A percentile compares a stretch with the other conserved stretches of the same genome.
phyloP scores from a whole-genome alignment of 257 asterid genomes.

The Solanum tarijense region DNA sequence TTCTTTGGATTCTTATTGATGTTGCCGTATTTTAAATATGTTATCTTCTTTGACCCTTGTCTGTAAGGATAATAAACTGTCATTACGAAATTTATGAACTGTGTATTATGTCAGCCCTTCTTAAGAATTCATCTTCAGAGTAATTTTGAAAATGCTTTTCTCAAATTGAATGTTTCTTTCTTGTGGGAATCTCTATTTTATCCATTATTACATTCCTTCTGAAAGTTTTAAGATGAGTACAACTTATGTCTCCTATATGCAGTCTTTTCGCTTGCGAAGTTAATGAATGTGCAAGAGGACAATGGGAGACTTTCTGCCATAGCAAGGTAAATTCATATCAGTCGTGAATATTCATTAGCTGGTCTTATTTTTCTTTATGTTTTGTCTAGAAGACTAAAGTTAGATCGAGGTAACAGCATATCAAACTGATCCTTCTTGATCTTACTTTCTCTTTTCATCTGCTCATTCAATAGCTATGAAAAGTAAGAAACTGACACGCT shows the following conservation, averaged over 20 bases:
- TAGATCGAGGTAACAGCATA: not conserved
- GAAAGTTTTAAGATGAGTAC: not conserved
- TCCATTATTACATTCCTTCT: not conserved
- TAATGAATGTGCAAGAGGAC: constrained; percentile 96
- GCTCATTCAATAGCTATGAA: not conserved
- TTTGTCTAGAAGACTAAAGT: not conserved
- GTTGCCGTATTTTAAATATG: not conserved
- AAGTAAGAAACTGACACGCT: not conserved
- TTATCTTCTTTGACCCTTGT: not conserved
- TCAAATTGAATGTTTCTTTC: not conserved
- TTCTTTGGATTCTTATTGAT: not conserved
- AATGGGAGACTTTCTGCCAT: constrained; percentile 79
- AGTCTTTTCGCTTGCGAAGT: constrained; percentile 91
- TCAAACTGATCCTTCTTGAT: not conserved
- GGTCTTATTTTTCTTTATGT: not conserved
- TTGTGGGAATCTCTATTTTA: not conserved
- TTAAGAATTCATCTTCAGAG: not conserved
- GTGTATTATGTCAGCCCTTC: not conserved
- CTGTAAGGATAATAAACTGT: not conserved
- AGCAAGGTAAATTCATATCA: constrained; percentile 51
- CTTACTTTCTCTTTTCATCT: not conserved
- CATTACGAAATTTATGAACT: not conserved
- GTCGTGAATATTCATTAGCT: not conserved
- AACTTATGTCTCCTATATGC: constrained; percentile 10
- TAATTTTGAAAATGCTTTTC: not conserved